These are phyloP conservation scores for Rubroboletus pulcherrimus DNA, from an alignment of 768 basidiomycete species.

Conservation along the genomic window DNA sequence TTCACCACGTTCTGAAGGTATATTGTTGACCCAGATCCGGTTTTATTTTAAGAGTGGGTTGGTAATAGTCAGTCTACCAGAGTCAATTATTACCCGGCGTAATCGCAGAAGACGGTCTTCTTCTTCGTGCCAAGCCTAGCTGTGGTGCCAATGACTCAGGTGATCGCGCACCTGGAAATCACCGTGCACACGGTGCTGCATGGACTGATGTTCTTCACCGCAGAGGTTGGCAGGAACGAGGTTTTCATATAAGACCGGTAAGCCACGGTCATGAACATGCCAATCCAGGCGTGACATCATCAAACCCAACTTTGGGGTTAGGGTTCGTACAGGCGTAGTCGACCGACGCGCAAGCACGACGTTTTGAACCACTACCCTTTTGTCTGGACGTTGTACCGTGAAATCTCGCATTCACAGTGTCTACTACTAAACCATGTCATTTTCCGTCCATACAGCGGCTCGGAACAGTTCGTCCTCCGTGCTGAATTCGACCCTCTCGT, in stretches of 20 bases:
- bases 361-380: not conserved
- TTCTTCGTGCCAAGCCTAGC: not conserved
- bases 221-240: not conserved
- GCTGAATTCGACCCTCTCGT: not conserved
- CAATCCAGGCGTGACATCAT: not conserved
- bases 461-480: conserved; percentile 50
- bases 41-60: not conserved
- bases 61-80: not conserved
- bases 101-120: not conserved
- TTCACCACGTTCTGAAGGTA: not conserved
- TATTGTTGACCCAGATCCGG: not conserved
- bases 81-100: not conserved
- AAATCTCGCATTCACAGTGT: not conserved
- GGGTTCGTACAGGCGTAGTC: conserved; percentile 8
- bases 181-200: not conserved
- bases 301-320: conserved; percentile 25
- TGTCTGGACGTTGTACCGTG: not conserved
- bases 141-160: not conserved
- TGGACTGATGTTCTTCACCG: not conserved
- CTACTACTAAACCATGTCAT: conserved; percentile 32
- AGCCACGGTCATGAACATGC: not conserved
- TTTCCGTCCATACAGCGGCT: conserved; percentile 59
- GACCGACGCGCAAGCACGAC: conserved; percentile 10
- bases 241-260: not conserved
- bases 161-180: not conserved